phyloP scores from a whole-genome alignment of 148 eudicot genomes.

The Rhododendron simsii region DNA sequence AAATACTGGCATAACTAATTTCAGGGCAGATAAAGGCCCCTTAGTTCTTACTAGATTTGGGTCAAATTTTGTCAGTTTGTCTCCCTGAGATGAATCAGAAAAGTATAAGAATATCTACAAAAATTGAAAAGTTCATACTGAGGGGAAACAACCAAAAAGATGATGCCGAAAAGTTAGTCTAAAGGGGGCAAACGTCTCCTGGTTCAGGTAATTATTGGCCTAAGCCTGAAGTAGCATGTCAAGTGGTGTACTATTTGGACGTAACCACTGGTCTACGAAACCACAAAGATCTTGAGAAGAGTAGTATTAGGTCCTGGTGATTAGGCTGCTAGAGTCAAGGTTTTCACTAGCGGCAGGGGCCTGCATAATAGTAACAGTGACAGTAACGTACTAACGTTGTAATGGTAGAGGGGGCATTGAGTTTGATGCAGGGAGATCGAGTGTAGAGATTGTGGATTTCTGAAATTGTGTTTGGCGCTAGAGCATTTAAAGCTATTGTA shows the following conservation, averaged over 20 bases:
- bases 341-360: neutral
- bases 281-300: neutral
- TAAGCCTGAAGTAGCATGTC: neutral
- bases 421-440: neutral
- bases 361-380: neutral
- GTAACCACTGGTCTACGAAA: neutral
- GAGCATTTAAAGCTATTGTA: neutral
- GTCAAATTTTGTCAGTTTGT: too few relatives aligned
- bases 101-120: too few relatives aligned
- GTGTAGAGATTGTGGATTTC: neutral
- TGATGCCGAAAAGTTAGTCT: too few relatives aligned
- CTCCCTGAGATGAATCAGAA: too few relatives aligned
- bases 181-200: neutral
- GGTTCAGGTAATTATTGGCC: neutral
- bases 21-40: neutral
- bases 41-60: neutral
- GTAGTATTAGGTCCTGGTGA: neutral
- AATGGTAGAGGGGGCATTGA: neutral
- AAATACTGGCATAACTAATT: neutral
- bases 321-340: neutral
- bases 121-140: too few relatives aligned
- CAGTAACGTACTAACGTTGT: too few relatives aligned
- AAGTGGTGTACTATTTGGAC: neutral
- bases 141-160: too few relatives aligned
- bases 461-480: neutral